Evolutionary conservation across 1,284 basidiomycete species (phyloP), one percentile per base, ranked within the genome.

Genomic region (Cryptococcus sp.): DNA sequence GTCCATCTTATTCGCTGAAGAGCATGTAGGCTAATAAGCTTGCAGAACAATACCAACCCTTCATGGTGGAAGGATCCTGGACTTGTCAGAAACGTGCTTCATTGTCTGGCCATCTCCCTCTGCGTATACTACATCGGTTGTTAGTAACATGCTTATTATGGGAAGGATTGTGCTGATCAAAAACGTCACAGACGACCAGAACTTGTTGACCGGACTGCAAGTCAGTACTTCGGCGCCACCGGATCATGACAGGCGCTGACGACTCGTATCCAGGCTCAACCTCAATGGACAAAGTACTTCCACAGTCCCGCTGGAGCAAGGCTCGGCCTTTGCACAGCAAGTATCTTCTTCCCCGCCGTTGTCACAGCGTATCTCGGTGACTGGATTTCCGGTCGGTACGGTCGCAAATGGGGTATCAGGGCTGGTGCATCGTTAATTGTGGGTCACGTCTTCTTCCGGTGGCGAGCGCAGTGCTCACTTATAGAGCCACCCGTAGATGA

Each of bases 291-390:
- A 37, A 41, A 46, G 6, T 65, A 65, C 46, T 65, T 65, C 52
- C 17, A 57, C 20, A 40, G 15, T 20, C 63, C 63, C 19, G 38
- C 57, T 7, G 55, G 63, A 19, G 57, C 50, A 37, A 43, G 29
- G 10, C 65, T 72, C 23, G 68, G 70, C 37, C 57, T 72, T 11
- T 52, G 54, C 48, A 62, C 67, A 3, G 63, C 68, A 1, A 50
- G 45, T 8, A 48, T 70, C 44, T 70, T 65, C 63, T 62, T 72
- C 38, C 68, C 67, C 13, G 61, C 65, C 1, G 55, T 70, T 19
- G 45, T 66, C 17, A 60, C 62, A 5, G 64, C 64, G n/a, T 68
- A 67, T 43, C n/a, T 70, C 0, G 65, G 61, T 5, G 62, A 65
- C 47, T 67, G 46, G 40, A 55, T 72, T 45, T 62, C 59, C 5